Conservation (phyloP, 2,329 filamentous ascomycete species). For the Helminthosporium solani region DNA sequence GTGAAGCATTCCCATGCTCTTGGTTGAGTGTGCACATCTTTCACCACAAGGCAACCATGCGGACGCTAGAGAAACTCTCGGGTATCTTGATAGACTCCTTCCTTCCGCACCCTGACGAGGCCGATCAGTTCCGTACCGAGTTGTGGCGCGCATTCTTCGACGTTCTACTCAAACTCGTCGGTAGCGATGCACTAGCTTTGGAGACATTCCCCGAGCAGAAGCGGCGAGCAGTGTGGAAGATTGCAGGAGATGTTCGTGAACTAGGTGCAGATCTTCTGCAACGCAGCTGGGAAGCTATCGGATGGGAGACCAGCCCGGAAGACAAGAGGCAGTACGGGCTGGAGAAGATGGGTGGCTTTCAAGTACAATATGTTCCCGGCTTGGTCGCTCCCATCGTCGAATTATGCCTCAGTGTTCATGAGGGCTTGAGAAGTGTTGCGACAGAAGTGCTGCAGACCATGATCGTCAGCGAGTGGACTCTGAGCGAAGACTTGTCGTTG, state of each 20-base stretch:
- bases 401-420: constrained; percentile 91
- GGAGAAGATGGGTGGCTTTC: constrained; percentile 87
- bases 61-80: constrained; percentile 78
- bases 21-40: constrained; percentile 95
- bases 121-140: constrained; percentile 87
- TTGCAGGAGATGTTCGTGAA: constrained; percentile 92
- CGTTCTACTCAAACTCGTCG: constrained; percentile 83
- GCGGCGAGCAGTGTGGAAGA: constrained; percentile 95
- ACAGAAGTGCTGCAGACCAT: constrained; percentile 94
- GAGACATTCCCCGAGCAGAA: constrained; percentile 98
- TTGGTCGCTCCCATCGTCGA: constrained; percentile 90
- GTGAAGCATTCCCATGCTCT: constrained; percentile 81
- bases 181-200: constrained; percentile 82
- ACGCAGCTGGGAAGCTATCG: constrained; percentile 89
- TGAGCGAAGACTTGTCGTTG: constrained; percentile 87
- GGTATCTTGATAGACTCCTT: constrained; percentile 78
- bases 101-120: constrained; percentile 85
- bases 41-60: constrained; percentile 87
- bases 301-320: constrained; percentile 86
- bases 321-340: constrained; percentile 77
- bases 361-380: constrained; percentile 95
- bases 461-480: constrained; percentile 97
- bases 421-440: constrained; percentile 83
- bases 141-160: constrained; percentile 94
- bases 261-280: constrained; percentile 83